Percentiles rank a stretch among this genome's conserved stretches.
Evolutionary conservation across 2,329 filamentous ascomycete species (phyloP).

Genomic region (Calonectria ilicicola): DNA sequence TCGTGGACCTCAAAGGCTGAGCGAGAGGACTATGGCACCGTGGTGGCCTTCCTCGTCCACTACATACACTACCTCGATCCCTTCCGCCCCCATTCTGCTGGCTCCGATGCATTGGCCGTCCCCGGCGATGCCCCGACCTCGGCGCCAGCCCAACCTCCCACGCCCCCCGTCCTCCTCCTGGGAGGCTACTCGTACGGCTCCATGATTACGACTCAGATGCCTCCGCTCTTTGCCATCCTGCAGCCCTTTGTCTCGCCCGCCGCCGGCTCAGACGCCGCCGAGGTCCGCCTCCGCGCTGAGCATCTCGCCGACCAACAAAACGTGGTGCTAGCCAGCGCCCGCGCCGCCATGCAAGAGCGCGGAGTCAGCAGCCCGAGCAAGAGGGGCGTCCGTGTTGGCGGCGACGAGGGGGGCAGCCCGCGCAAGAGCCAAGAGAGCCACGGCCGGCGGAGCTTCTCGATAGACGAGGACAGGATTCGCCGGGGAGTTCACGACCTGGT

Average conservation of each 20-base stretch:
- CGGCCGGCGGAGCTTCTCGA: constrained; percentile 50
- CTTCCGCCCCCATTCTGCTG: constrained; percentile 38
- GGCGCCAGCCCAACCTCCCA: not conserved
- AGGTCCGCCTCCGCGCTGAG: constrained; percentile 77
- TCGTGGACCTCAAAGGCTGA: constrained; percentile 91
- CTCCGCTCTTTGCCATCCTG: constrained; percentile 70
- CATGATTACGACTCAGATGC: constrained; percentile 80
- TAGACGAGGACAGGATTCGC: constrained; percentile 62
- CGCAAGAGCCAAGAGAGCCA: constrained; percentile 54
- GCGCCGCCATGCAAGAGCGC: constrained; percentile 46
- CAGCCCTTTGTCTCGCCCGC: constrained; percentile 66
- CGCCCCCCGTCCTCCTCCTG: constrained; percentile 64
- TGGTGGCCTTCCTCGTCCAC: constrained; percentile 82
- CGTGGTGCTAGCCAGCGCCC: constrained; percentile 54
- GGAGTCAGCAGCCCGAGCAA: constrained; percentile 42
- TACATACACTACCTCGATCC: constrained; percentile 74
- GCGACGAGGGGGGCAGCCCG: constrained; percentile 57
- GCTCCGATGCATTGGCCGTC: not conserved
- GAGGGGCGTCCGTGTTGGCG: constrained; percentile 62
- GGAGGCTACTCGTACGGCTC: constrained; percentile 94
- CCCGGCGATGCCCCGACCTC: constrained; percentile 1
- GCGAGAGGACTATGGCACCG: constrained; percentile 82
- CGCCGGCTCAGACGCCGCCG: constrained; percentile 69
- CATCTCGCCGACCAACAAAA: constrained; percentile 75
- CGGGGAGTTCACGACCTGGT: constrained; percentile 62